Conservation (phyloP, 192 early-diverging fungal species). For the Coemansia asiatica region DNA sequence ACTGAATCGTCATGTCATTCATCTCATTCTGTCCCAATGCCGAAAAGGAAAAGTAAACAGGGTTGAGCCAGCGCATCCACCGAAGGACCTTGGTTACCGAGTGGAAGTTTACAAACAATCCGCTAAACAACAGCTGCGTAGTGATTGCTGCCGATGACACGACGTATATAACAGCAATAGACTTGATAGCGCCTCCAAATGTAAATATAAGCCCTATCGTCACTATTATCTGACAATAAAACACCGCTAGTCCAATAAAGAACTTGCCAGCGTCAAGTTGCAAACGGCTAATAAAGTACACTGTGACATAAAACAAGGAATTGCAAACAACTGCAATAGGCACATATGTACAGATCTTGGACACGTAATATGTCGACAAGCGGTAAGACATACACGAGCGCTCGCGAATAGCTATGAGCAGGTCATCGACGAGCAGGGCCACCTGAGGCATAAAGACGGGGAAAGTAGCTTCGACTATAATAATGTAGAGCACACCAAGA, state of each 20-base stretch:
- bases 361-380: constrained; percentile 59
- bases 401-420: constrained; percentile 61
- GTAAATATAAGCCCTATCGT: constrained; percentile 49
- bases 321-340: constrained; percentile 40
- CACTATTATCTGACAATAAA: constrained; percentile 38
- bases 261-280: constrained; percentile 36
- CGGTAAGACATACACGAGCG: constrained; percentile 63
- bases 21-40: constrained; percentile 55
- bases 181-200: constrained; percentile 36
- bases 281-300: constrained; percentile 50
- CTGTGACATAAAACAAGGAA: constrained; percentile 29
- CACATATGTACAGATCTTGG: constrained; percentile 59
- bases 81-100: constrained; percentile 41
- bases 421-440: constrained; percentile 42
- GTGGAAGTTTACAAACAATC: constrained; percentile 44
- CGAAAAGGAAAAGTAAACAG: constrained; percentile 45
- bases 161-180: constrained; percentile 43
- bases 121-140: constrained; percentile 49
- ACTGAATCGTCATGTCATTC: constrained; percentile 30
- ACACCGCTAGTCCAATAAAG: constrained; percentile 35
- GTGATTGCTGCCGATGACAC: constrained; percentile 40
- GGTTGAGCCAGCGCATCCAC: constrained; percentile 55
- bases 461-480: constrained; percentile 59
- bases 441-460: constrained; percentile 58
- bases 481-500: constrained; percentile 47